Percentiles rank a stretch among this genome's conserved stretches.
Conservation (phyloP, 2,329 filamentous ascomycete species). For the Cladophialophora chaetospira region DNA sequence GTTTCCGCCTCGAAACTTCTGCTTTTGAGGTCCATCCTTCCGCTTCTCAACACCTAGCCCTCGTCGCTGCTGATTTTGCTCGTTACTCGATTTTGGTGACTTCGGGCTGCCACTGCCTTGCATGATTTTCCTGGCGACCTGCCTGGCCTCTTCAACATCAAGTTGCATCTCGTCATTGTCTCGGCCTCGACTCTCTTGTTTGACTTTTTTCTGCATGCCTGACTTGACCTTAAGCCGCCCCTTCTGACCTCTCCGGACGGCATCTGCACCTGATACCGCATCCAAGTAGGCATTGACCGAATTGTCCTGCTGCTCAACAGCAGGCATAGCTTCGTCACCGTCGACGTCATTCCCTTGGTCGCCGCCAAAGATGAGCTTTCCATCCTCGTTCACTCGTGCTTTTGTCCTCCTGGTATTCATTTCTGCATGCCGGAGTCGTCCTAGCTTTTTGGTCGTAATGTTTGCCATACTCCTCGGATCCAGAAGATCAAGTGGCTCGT, state of each 20-base stretch:
- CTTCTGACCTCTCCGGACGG: slow-evolving; percentile 59
- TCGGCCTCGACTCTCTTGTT: slow-evolving; percentile 33
- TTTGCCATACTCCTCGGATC: slow-evolving; percentile 86
- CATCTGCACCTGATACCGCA: slow-evolving; percentile 62
- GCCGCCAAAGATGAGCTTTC: slow-evolving; percentile 47
- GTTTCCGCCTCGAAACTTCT: slow-evolving; percentile 24
- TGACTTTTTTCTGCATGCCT: slow-evolving; percentile 40
- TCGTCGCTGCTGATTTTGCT: slow-evolving; percentile 22
- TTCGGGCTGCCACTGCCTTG: slow-evolving; percentile 15
- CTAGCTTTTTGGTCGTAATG: slow-evolving; percentile 61
- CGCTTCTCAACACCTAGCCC: slow-evolving; percentile 33
- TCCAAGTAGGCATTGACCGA: slow-evolving; percentile 62
- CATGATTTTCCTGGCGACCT: slow-evolving; percentile 31
- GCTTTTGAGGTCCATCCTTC: slow-evolving; percentile 6
- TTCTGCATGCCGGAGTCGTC: slow-evolving; percentile 43
- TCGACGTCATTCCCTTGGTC: slow-evolving; percentile 37
- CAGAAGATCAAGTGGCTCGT: slow-evolving; percentile 91
- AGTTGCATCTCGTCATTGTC: slow-evolving; percentile 47
- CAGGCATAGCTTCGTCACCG: slow-evolving; percentile 50
- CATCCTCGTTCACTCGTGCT: slow-evolving; percentile 47
- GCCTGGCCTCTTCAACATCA: slow-evolving; percentile 52
- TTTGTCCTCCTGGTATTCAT: slow-evolving; percentile 42
- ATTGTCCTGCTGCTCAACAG: slow-evolving; percentile 25
- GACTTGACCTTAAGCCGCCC: slow-evolving; percentile 63
- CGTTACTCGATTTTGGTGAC: neutral